These are phyloP conservation scores for Blastobotrys mokoenaii DNA, from an alignment of 805 yeast genomes.

Conservation along the genomic window DNA sequence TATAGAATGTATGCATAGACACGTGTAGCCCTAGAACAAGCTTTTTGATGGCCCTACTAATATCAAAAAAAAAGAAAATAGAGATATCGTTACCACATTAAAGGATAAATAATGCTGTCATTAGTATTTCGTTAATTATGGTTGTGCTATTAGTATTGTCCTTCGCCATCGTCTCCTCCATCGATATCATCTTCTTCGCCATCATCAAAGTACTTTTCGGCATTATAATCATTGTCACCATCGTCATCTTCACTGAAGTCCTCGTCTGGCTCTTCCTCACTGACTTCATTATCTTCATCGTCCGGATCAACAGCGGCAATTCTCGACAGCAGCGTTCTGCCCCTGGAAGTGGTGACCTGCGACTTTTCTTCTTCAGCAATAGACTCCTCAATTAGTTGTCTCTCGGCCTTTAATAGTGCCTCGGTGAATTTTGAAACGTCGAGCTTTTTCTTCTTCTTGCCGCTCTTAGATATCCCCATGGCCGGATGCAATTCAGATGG, in stretches of 20 bases:
- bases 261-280: constrained; percentile 40
- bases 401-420: constrained; percentile 30
- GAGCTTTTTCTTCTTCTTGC: constrained; percentile 32
- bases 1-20: background rate
- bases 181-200: constrained; percentile 48
- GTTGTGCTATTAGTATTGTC: constrained; percentile 20
- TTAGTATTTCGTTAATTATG: background rate
- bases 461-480: constrained; percentile 48
- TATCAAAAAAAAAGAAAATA: background rate
- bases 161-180: constrained; percentile 49
- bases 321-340: no score
- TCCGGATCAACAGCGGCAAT: background rate
- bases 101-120: no score
- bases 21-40: background rate
- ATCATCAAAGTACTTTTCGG: constrained; percentile 71
- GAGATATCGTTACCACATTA: background rate
- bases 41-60: background rate
- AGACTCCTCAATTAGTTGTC: constrained; percentile 23
- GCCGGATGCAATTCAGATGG: constrained; percentile 70
- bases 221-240: constrained; percentile 72
- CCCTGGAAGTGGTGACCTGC: constrained; percentile 1
- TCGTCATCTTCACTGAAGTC: constrained; percentile 60
- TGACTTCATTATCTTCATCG: constrained; percentile 22
- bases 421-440: constrained; percentile 31
- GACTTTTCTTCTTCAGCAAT: background rate